Evolutionary conservation across 371 early-diverging fungal genomes (phyloP).

Genomic region (Zancudomyces culisetae): DNA sequence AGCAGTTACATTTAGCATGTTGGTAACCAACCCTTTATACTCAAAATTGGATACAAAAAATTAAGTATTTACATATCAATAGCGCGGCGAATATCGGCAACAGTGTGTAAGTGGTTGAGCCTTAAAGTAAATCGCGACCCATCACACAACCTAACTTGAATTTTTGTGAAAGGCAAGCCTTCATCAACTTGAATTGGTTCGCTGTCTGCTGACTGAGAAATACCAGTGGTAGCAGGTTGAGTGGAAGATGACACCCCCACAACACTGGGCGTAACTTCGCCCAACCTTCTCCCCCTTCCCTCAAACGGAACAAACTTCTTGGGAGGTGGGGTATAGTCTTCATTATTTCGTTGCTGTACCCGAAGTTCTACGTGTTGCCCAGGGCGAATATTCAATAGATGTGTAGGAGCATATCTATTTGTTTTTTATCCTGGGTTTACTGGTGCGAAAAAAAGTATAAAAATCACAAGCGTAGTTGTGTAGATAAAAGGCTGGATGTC

Average conservation of each 20-base stretch:
- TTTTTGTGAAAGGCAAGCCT: slow-evolving; percentile 53
- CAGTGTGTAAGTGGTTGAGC: slow-evolving; percentile 76
- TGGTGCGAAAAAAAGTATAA: neutral
- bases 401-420: slow-evolving; percentile 49
- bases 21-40: neutral
- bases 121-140: slow-evolving; percentile 74
- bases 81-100: slow-evolving; percentile 41
- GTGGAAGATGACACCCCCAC: slow-evolving; percentile 12
- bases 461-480: no score
- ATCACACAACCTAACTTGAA: slow-evolving; percentile 82
- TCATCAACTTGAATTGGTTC: slow-evolving; percentile 38
- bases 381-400: slow-evolving; percentile 58
- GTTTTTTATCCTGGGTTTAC: no score
- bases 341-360: slow-evolving; percentile 59
- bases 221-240: slow-evolving; percentile 15
- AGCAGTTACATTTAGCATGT: neutral
- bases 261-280: slow-evolving; percentile 23
- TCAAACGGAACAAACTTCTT: slow-evolving; percentile 47
- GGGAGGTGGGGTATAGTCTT: slow-evolving; percentile 71
- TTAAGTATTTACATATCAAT: neutral
- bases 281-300: slow-evolving; percentile 73
- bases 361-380: slow-evolving; percentile 85
- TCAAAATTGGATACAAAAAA: neutral
- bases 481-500: no score
- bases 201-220: slow-evolving; percentile 17